Base-by-base conservation (phyloP, 257 asterid species). In the Solanum pinnatisectum region DNA sequence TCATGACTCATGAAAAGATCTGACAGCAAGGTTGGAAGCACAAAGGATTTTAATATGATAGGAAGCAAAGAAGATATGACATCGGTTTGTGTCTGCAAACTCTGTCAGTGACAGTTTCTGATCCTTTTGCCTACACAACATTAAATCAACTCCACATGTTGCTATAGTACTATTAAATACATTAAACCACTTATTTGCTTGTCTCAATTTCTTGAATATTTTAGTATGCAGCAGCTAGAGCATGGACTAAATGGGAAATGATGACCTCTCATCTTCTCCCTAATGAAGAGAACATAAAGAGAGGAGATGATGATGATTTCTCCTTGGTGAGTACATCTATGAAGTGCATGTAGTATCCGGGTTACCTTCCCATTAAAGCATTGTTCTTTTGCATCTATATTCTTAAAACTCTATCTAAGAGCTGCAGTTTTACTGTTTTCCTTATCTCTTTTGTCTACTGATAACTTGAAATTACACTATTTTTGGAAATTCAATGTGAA, bases 241-340 rank as follows among this genome's bases (percentile, higher is more conserved):
- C 94, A 81, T 97, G 99, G 99, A 97, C 99, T 90, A 97, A 90
- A 90, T 96, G 99, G 99, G 99, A 96, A 94, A 93, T 96, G 99
- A 90, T 92, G 98, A 96, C 99, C 23, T 96, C 98, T 87, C 98
- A 96, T 92, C 98, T 97, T 91, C 87, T 92, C 91, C 99, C 98
- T 46, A 93, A 95, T 91, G 98, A 96, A 88, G 96, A 81, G 46
- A 89, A 84, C 76, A 77, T 92, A 65, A 91, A 93, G 88, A 96
- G 92, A 89, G 99, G 99, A 73, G 96, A 96, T 46, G 96, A 94
- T 86, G 99, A 96, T 76, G 90, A 93, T 16, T 97, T 97, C 92
- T 97, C 98, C 90, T 92, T 97, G 99, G 99, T 97, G 86, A 92
- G 98, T 93, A 36, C 79, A 18, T 32, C 78, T 37, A 37, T 22